Conservation (phyloP, 1,284 basidiomycete genomes). For the Fistulinella cinereoalba region DNA sequence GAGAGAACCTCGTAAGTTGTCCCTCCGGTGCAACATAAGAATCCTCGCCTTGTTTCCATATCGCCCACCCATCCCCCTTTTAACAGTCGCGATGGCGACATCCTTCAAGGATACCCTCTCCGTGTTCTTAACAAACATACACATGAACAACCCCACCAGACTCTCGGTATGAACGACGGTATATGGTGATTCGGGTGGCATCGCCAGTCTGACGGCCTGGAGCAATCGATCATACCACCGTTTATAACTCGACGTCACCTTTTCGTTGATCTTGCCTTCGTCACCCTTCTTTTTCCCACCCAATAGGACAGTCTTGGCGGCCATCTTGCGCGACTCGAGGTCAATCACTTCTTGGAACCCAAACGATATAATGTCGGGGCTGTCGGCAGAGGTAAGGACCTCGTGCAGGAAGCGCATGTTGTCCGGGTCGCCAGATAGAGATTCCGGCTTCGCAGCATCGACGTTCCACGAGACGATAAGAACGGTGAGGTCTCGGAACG, state of each 20-base stretch:
- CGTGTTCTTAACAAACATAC: constrained; percentile 77
- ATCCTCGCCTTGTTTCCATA: too few species aligned
- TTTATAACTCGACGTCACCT: constrained; percentile 82
- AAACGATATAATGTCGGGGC: constrained; percentile 89
- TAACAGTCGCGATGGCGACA: constrained; percentile 75
- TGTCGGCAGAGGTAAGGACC: constrained; percentile 64
- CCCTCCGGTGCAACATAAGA: too few species aligned
- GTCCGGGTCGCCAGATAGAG: constrained; percentile 57
- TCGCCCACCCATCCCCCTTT: constrained; percentile 93
- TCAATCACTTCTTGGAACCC: constrained; percentile 97
- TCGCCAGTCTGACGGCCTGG: constrained; percentile 65
- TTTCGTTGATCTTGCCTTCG: constrained; percentile 69
- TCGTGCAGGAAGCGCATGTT: constrained; percentile 75
- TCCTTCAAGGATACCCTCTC: constrained; percentile 64
- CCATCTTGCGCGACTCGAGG: constrained; percentile 86
- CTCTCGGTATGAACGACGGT: constrained; percentile 83
- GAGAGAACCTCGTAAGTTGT: background rate
- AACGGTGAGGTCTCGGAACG: constrained; percentile 73
- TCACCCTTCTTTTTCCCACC: constrained; percentile 64
- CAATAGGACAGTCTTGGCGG: constrained; percentile 85
- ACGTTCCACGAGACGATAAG: constrained; percentile 95
- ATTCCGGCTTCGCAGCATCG: constrained; percentile 81
- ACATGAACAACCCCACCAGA: constrained; percentile 87
- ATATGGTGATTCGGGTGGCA: constrained; percentile 70
- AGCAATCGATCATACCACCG: constrained; percentile 85